A percentile compares a stretch with the other conserved stretches of the same genome.
phyloP scores from a whole-genome alignment of 108 stramenopile genomes.

The Nitzschia sp. region DNA sequence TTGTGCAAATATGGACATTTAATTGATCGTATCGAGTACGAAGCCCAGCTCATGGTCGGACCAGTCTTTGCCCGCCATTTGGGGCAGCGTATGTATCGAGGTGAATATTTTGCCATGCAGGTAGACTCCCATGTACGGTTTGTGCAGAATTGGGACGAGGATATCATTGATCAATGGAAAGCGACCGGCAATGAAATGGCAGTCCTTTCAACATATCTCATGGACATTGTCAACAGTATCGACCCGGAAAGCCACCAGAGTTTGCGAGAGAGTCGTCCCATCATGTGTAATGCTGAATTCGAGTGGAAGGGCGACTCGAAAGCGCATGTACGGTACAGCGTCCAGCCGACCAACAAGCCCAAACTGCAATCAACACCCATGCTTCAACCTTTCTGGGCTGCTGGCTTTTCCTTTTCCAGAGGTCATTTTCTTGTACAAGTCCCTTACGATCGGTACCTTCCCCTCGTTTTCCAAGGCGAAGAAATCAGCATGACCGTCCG shows the following conservation, averaged over 20 bases:
- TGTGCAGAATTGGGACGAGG: slow-evolving; percentile 55
- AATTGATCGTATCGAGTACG: slow-evolving; percentile 55
- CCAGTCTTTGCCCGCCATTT: slow-evolving; percentile 69
- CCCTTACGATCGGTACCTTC: slow-evolving; percentile 42
- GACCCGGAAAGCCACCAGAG: slow-evolving; percentile 31
- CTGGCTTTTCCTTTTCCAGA: slow-evolving; percentile 78
- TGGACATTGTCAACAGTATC: slow-evolving; percentile 28
- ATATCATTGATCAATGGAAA: slow-evolving; percentile 54
- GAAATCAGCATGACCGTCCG: slow-evolving; percentile 65
- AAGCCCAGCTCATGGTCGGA: slow-evolving; percentile 53
- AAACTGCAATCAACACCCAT: slow-evolving; percentile 34
- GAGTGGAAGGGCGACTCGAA: slow-evolving; percentile 29
- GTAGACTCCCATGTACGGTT: slow-evolving; percentile 67
- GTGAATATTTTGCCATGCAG: slow-evolving; percentile 77
- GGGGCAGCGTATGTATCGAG: slow-evolving; percentile 75
- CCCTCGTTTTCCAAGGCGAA: slow-evolving; percentile 62
- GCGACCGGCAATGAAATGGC: slow-evolving; percentile 66
- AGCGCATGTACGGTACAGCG: slow-evolving; percentile 32
- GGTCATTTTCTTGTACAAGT: slow-evolving; percentile 65
- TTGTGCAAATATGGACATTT: slow-evolving; percentile 52
- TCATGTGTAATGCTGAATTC: slow-evolving; percentile 50
- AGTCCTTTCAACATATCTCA: slow-evolving; percentile 54
- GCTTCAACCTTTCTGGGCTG: slow-evolving; percentile 84
- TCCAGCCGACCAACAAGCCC: slow-evolving; percentile 39
- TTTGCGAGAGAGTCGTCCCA: slow-evolving; percentile 18